phyloP scores from a whole-genome alignment of 1,139 yeast genomes.

The Hanseniaspora gamundiae region DNA sequence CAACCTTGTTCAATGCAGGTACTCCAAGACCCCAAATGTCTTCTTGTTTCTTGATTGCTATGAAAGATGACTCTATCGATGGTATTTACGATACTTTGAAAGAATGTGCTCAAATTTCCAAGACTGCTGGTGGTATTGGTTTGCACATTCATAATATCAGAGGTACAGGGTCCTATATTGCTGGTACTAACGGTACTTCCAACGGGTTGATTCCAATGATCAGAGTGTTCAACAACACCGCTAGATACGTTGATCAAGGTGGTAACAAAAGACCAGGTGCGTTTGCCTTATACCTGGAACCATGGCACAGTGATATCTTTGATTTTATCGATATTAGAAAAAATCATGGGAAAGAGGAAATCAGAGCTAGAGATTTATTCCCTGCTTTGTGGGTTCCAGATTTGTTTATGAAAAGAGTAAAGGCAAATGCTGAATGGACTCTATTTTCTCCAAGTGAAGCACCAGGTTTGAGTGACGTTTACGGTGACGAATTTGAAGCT shows the following conservation, averaged over 20 bases:
- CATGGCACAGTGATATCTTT: constrained; percentile 84
- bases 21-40: constrained; percentile 81
- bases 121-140: constrained; percentile 89
- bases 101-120: constrained; percentile 77
- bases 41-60: constrained; percentile 78
- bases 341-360: constrained; percentile 86
- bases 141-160: constrained; percentile 75
- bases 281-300: constrained; percentile 77
- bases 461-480: constrained; percentile 67
- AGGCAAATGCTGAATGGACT: constrained; percentile 69
- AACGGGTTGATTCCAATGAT: constrained; percentile 86
- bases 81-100: constrained; percentile 82
- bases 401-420: constrained; percentile 80
- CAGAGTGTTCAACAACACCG: constrained; percentile 82
- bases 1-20: constrained; percentile 83
- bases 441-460: constrained; percentile 83
- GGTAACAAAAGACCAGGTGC: constrained; percentile 95
- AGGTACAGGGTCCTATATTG: constrained; percentile 75
- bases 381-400: constrained; percentile 91
- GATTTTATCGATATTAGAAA: constrained; percentile 77
- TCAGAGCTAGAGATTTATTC: constrained; percentile 81
- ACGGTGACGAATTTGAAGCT: constrained; percentile 69
- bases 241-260: constrained; percentile 88
- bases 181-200: constrained; percentile 83
- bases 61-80: constrained; percentile 84